Conservation (phyloP, 768 basidiomycete genomes). For the Roridomyces roridus region DNA sequence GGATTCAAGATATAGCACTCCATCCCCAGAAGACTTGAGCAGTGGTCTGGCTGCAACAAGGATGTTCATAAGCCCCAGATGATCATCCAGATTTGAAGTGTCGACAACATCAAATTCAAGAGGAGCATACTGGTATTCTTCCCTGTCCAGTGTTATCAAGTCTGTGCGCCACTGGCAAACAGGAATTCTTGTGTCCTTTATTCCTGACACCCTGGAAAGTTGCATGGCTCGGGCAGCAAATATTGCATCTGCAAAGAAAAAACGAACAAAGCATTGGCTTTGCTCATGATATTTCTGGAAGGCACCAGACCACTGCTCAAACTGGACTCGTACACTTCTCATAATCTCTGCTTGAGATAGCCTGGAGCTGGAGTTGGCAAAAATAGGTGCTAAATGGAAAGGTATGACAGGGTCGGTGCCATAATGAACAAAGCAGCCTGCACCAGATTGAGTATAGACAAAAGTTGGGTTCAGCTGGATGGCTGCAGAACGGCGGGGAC, state of each 20-base stretch:
- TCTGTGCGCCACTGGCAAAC: constrained; percentile 37
- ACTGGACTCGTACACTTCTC: constrained; percentile 22
- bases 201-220: constrained; percentile 21
- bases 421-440: constrained; percentile 48
- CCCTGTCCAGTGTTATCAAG: constrained; percentile 14
- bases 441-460: constrained; percentile 44
- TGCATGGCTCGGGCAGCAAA: constrained; percentile 44
- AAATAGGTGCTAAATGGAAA: constrained; percentile 43
- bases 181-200: constrained; percentile 36
- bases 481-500: constrained; percentile 24
- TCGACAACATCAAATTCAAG: constrained; percentile 52
- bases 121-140: constrained; percentile 32
- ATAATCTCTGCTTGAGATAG: constrained; percentile 19
- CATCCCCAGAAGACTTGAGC: constrained; percentile 31
- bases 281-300: constrained; percentile 8
- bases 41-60: constrained; percentile 45
- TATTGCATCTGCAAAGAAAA: constrained; percentile 48
- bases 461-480: constrained; percentile 53
- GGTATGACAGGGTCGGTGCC: constrained; percentile 47
- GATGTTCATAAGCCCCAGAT: constrained; percentile 53
- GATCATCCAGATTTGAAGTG: constrained; percentile 56
- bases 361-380: background rate
- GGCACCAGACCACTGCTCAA: constrained; percentile 25
- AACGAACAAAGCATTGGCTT: constrained; percentile 34
- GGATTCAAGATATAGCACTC: constrained; percentile 48